Evolutionary conservation across 768 basidiomycete species (phyloP).

Genomic region (Hebeloma cylindrosporum): DNA sequence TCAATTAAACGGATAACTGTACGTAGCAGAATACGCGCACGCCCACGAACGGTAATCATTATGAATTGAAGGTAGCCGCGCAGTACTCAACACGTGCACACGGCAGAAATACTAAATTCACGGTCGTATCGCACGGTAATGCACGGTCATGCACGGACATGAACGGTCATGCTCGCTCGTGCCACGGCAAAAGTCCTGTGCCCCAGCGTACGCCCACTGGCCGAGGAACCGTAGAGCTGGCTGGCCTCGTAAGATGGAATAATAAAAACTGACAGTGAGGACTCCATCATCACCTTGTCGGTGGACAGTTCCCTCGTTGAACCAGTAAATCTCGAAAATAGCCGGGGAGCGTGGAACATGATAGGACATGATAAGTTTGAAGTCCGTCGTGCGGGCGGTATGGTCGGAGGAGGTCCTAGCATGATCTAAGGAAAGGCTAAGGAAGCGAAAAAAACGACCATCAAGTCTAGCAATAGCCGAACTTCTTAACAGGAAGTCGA

Average conservation of each 20-base stretch:
- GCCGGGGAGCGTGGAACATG: neutral
- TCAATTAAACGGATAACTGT: no score
- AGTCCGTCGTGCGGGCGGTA: neutral
- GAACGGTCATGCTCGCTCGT: no score
- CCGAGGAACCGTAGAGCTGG: no score
- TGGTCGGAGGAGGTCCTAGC: neutral
- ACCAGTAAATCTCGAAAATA: slow-evolving; percentile 26
- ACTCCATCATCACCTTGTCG: slow-evolving; percentile 25
- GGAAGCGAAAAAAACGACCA: neutral
- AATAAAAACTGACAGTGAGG: slow-evolving; percentile 20
- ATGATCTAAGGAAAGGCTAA: neutral
- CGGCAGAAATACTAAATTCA: no score
- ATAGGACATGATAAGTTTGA: neutral
- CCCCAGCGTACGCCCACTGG: slow-evolving; percentile 4
- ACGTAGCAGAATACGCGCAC: no score
- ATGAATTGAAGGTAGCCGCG: no score
- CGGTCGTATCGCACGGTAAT: no score
- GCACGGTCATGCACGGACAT: no score
- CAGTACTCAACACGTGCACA: no score
- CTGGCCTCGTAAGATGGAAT: neutral
- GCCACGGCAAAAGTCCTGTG: no score
- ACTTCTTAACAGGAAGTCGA: no score
- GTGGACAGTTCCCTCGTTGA: slow-evolving; percentile 19
- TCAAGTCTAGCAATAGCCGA: neutral
- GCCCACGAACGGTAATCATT: no score